Evolutionary conservation across 106 monocot species (phyloP).

Genomic region (Dendrobium catenatum): DNA sequence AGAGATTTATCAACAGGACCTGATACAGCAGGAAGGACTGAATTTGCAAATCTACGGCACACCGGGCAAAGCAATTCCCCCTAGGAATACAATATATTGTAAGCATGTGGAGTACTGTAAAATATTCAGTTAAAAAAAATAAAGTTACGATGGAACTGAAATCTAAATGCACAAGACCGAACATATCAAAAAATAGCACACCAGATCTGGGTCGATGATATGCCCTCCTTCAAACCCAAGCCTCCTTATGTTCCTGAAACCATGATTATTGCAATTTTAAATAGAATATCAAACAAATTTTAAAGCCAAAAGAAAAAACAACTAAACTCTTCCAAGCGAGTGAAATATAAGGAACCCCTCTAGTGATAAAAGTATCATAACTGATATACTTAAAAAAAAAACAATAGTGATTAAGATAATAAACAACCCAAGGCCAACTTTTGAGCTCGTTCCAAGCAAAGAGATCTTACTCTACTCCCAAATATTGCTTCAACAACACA

Average conservation of each 20-base stretch:
- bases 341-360: background rate
- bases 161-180: background rate
- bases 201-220: constrained; percentile 77
- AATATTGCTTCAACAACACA: background rate
- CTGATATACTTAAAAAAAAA: background rate
- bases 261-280: background rate
- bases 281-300: background rate
- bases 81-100: constrained; percentile 23
- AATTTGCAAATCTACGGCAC: constrained; percentile 90
- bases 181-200: constrained; percentile 13
- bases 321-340: background rate
- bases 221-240: constrained; percentile 76
- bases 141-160: constrained; percentile 4
- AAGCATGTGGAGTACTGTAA: background rate
- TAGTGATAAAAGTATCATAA: background rate
- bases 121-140: constrained; percentile 6
- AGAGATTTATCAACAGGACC: constrained; percentile 11
- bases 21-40: constrained; percentile 48
- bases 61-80: constrained; percentile 91
- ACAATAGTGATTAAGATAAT: background rate
- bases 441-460: background rate
- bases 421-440: background rate
- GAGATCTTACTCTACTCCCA: background rate
- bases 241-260: constrained; percentile 48
- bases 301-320: background rate